These are phyloP conservation scores for Sambucus nigra DNA, from an alignment of 129 eudicot species.

Conservation along the genomic window DNA sequence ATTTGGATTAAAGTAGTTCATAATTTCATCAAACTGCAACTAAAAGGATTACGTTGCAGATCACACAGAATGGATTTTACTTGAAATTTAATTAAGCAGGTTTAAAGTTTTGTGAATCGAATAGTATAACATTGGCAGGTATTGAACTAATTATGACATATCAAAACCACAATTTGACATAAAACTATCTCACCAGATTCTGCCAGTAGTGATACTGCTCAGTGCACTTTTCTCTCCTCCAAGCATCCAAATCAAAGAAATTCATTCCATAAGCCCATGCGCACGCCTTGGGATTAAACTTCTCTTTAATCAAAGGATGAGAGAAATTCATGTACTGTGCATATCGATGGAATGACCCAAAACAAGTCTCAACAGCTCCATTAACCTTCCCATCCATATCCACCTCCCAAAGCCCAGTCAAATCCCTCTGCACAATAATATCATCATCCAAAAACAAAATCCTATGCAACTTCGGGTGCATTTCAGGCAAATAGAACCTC, in stretches of 20 bases:
- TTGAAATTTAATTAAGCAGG: too few relatives aligned
- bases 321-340: constrained; percentile 90
- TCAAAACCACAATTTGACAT: too few relatives aligned
- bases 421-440: constrained; percentile 80
- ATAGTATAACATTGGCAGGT: too few relatives aligned
- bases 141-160: neutral
- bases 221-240: constrained; percentile 87
- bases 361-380: constrained; percentile 92
- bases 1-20: too few relatives aligned
- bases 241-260: constrained; percentile 91
- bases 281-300: constrained; percentile 81
- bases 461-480: constrained; percentile 89
- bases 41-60: too few relatives aligned
- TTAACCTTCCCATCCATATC: constrained; percentile 95
- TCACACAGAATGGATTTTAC: too few relatives aligned
- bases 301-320: constrained; percentile 74
- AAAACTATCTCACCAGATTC: constrained; percentile 48
- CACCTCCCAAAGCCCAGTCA: constrained; percentile 88
- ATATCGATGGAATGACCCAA: constrained; percentile 84
- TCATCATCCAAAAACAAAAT: constrained; percentile 89
- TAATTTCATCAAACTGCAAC: too few relatives aligned
- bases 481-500: constrained; percentile 82
- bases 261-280: constrained; percentile 98
- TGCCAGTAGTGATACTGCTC: constrained; percentile 96
- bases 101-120: too few relatives aligned